These are phyloP conservation scores for Shiraia bambusicola DNA, from an alignment of 2,329 filamentous ascomycete genomes.

Conservation along the genomic window DNA sequence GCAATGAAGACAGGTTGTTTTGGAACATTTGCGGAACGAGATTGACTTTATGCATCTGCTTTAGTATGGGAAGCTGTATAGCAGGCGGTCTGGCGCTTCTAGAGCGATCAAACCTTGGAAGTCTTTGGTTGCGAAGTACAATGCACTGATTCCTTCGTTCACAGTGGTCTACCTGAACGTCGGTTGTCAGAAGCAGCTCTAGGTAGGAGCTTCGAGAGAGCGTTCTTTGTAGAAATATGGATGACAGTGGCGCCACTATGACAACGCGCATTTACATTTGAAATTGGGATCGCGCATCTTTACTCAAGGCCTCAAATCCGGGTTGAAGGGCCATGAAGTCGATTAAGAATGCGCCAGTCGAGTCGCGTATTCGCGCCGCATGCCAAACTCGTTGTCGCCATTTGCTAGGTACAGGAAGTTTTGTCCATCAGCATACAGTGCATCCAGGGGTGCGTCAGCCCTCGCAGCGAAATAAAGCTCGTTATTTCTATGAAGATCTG, in stretches of 20 bases:
- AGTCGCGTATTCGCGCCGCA: neutral
- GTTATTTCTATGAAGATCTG: conserved; percentile 1
- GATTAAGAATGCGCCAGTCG: neutral
- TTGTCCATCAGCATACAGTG: conserved; percentile 5
- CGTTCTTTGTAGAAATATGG: neutral
- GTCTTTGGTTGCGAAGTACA: neutral
- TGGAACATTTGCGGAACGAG: too few relatives aligned
- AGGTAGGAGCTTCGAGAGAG: neutral
- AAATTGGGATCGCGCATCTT: neutral
- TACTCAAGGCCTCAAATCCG: neutral
- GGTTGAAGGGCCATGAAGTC: neutral
- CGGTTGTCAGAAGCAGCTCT: neutral
- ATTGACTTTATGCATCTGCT: too few relatives aligned
- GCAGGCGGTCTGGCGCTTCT: neutral
- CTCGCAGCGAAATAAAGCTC: conserved; percentile 7
- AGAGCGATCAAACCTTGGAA: neutral
- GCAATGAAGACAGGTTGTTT: too few relatives aligned
- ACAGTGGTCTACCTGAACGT: neutral
- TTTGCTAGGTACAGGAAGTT: conserved; percentile 1
- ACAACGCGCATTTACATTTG: neutral
- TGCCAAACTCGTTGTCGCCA: neutral
- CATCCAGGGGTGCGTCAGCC: neutral
- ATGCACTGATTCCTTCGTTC: neutral
- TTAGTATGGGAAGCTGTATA: neutral
- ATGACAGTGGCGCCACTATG: neutral